These are phyloP conservation scores for Candida cerambycidarum DNA, from an alignment of 805 yeast species.

Conservation along the genomic window DNA sequence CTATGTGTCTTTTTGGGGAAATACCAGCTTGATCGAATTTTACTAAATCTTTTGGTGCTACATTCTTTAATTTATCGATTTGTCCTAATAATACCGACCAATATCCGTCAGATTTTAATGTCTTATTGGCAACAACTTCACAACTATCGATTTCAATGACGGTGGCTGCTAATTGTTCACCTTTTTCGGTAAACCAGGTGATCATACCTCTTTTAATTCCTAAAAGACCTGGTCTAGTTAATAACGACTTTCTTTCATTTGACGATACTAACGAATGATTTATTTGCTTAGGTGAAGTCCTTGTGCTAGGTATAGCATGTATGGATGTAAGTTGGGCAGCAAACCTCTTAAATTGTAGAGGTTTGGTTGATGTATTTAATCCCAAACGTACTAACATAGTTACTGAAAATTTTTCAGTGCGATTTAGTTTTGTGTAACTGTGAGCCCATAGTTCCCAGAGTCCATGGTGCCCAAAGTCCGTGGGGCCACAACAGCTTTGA, in stretches of 20 bases:
- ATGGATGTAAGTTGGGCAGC: conserved; percentile 50
- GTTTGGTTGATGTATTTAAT: neutral
- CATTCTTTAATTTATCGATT: conserved; percentile 66
- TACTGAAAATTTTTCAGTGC: conserved; percentile 11
- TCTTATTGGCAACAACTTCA: conserved; percentile 77
- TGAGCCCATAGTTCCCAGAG: no score
- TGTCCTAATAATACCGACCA: conserved; percentile 85
- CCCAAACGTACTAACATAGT: conserved; percentile 6
- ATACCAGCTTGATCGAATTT: conserved; percentile 77
- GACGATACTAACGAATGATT: conserved; percentile 69
- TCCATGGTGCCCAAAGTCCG: no score
- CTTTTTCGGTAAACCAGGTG: conserved; percentile 71
- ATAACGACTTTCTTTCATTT: conserved; percentile 69
- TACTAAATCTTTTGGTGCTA: conserved; percentile 59
- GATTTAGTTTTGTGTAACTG: no score
- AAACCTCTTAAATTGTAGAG: conserved; percentile 21
- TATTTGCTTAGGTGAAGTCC: conserved; percentile 48
- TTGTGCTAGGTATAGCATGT: conserved; percentile 49
- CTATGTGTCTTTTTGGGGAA: conserved; percentile 73
- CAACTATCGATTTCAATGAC: conserved; percentile 83
- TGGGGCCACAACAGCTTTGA: no score
- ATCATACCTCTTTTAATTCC: conserved; percentile 91
- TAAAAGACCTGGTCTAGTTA: conserved; percentile 77
- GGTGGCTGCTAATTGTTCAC: conserved; percentile 77
- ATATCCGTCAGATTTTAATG: conserved; percentile 73